Evolutionary conservation across 768 basidiomycete genomes (phyloP).

Genomic region (Boletellus emodensis): DNA sequence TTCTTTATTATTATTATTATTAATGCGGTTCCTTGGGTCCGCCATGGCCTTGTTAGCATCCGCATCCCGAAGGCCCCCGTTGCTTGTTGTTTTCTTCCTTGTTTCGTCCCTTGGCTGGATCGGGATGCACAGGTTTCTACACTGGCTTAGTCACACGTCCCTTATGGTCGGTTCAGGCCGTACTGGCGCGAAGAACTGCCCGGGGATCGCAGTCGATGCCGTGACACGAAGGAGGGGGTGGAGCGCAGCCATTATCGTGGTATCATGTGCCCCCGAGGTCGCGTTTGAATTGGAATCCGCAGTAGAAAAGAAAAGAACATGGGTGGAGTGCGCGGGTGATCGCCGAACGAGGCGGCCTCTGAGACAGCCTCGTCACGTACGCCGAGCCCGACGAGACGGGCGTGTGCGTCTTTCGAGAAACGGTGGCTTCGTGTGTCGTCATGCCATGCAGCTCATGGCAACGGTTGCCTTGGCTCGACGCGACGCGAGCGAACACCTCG

Average conservation of each 20-base stretch:
- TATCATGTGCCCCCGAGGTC: no score
- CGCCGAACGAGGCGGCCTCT: no score
- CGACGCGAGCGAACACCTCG: no score
- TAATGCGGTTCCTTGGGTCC: neutral
- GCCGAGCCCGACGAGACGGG: no score
- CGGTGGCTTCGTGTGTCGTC: no score
- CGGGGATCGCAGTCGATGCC: conserved; percentile 18
- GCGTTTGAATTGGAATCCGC: no score
- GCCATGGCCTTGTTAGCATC: conserved; percentile 1
- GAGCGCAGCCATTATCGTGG: neutral
- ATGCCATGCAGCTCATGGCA: no score
- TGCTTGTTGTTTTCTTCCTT: neutral
- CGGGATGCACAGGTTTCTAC: conserved; percentile 5
- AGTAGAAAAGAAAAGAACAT: neutral
- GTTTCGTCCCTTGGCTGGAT: neutral
- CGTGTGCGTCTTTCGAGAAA: no score
- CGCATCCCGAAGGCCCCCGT: neutral
- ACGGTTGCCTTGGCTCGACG: no score
- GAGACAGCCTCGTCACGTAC: no score
- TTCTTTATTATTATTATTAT: no score
- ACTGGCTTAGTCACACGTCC: conserved; percentile 3
- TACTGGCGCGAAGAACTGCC: conserved; percentile 3
- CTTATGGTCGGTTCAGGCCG: conserved; percentile 9
- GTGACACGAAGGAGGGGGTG: neutral
- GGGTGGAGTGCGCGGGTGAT: neutral